These are phyloP conservation scores for Mimosa pudica DNA, from an alignment of 306 rosid genomes.

Conservation along the genomic window DNA sequence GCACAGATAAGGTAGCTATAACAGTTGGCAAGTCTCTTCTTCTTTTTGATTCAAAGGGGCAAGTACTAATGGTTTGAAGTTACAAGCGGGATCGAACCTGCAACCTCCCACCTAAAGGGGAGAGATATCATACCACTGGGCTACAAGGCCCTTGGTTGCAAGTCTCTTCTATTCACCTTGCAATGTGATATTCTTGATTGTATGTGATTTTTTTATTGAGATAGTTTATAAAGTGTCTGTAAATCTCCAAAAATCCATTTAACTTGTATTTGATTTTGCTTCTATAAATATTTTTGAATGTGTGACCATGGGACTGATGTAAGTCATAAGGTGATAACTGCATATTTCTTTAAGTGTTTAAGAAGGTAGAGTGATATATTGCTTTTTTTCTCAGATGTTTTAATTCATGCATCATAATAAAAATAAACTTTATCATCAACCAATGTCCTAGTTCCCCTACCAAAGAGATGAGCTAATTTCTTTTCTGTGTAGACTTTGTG, in stretches of 20 bases:
- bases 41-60: too few species aligned
- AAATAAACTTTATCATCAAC: background rate
- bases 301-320: background rate
- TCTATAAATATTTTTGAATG: background rate
- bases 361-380: conserved; percentile 3
- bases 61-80: too few species aligned
- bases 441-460: background rate
- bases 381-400: background rate
- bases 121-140: too few species aligned
- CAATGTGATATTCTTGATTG: conserved; percentile 23
- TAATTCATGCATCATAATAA: background rate
- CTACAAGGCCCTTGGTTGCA: too few species aligned
- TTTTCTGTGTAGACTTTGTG: background rate
- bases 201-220: conserved; percentile 3
- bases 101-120: too few species aligned
- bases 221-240: conserved; percentile 10
- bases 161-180: conserved; percentile 11
- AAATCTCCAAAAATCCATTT: conserved; percentile 22
- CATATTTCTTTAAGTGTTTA: background rate
- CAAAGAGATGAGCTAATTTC: background rate
- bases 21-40: conserved; percentile 22
- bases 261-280: background rate
- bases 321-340: background rate
- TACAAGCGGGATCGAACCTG: too few species aligned
- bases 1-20: conserved; percentile 63